Conservation (phyloP, 1,284 basidiomycete genomes). For the Boletellus sp. region DNA sequence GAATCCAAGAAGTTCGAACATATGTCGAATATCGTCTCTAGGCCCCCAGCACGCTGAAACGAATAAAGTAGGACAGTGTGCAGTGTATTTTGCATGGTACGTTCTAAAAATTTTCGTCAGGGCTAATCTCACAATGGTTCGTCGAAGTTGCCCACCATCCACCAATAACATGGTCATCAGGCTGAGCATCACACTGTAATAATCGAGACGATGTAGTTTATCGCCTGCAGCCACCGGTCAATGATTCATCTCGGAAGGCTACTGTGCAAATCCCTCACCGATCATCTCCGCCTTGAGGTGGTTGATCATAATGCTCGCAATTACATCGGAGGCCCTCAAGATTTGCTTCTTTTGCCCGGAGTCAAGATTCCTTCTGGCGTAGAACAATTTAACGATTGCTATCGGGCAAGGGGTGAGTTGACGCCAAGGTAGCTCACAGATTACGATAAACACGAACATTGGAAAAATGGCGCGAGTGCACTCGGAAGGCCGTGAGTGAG, state of each 20-base stretch:
- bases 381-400: constrained; percentile 88
- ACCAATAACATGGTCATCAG: constrained; percentile 72
- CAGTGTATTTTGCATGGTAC: constrained; percentile 67
- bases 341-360: constrained; percentile 78
- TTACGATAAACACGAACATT: constrained; percentile 56
- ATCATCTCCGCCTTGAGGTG: constrained; percentile 62
- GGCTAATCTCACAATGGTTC: background rate
- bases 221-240: constrained; percentile 37
- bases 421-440: background rate
- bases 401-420: constrained; percentile 8
- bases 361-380: constrained; percentile 79
- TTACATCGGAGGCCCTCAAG: constrained; percentile 57
- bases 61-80: constrained; percentile 80
- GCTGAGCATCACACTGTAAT: constrained; percentile 77
- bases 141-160: constrained; percentile 61
- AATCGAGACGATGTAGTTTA: constrained; percentile 55
- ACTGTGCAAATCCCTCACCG: constrained; percentile 39
- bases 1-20: constrained; percentile 56
- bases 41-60: constrained; percentile 71
- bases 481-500: constrained; percentile 78
- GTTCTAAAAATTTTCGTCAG: constrained; percentile 48
- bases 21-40: constrained; percentile 65
- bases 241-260: background rate
- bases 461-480: constrained; percentile 82
- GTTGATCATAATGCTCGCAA: constrained; percentile 73